phyloP scores from a whole-genome alignment of 208 protist genomes.

The Sergeia podlipaevii region DNA sequence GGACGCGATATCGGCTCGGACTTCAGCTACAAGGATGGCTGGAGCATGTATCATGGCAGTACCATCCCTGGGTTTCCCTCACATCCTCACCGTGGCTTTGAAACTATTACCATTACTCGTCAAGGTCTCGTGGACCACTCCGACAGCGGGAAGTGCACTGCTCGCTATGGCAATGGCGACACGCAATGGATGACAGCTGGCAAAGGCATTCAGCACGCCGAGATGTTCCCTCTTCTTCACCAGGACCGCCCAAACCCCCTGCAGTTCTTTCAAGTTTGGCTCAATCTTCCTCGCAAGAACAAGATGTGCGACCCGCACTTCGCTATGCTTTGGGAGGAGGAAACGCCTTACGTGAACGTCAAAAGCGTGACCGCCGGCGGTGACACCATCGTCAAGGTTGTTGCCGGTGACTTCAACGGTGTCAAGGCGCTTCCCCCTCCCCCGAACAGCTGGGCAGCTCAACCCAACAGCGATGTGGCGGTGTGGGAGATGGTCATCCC shows the following conservation, averaged over 20 bases:
- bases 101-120: conserved; percentile 84
- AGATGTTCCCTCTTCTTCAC: conserved; percentile 59
- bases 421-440: conserved; percentile 50
- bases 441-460: conserved; percentile 53
- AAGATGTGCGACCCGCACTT: conserved; percentile 81
- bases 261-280: conserved; percentile 82
- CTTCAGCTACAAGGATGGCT: conserved; percentile 60
- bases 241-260: conserved; percentile 27
- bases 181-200: conserved; percentile 94
- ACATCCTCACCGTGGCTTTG: conserved; percentile 88
- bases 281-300: conserved; percentile 76
- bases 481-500: conserved; percentile 41
- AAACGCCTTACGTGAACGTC: conserved; percentile 25
- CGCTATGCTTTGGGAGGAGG: conserved; percentile 51
- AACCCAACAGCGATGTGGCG: conserved; percentile 28
- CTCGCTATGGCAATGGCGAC: conserved; percentile 60
- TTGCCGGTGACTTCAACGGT: conserved; percentile 23
- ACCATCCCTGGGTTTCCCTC: conserved; percentile 72
- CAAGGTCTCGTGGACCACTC: conserved; percentile 78
- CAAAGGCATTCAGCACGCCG: conserved; percentile 82
- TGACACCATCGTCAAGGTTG: conserved; percentile 12
- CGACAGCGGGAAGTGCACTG: conserved; percentile 68
- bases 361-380: conserved; percentile 9
- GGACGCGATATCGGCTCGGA: conserved; percentile 46
- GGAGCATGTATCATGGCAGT: conserved; percentile 64